Evolutionary conservation across 371 early-diverging fungal genomes (phyloP).

Genomic region (Dentiscutata heterogama): DNA sequence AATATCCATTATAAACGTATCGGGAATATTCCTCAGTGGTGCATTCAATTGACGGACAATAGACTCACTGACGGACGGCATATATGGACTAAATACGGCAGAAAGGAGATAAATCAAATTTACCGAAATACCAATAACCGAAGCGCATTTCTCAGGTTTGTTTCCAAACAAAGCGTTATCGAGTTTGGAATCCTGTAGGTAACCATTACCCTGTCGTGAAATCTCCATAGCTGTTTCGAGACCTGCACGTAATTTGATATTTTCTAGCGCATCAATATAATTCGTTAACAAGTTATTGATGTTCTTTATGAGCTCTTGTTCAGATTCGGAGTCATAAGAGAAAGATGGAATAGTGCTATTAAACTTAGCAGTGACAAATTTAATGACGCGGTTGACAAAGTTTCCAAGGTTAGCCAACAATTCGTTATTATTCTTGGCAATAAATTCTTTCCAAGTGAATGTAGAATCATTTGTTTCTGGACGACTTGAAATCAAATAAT

Average conservation of each 20-base stretch:
- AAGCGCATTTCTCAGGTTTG: conserved; percentile 83
- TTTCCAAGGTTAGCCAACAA: conserved; percentile 99
- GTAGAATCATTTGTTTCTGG: conserved; percentile 98
- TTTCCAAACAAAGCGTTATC: conserved; percentile 88
- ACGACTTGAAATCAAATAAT: conserved; percentile 96
- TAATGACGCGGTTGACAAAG: conserved; percentile 98
- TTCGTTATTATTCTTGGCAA: conserved; percentile 95
- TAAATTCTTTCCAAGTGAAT: conserved; percentile 97
- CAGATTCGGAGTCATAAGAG: conserved; percentile 63
- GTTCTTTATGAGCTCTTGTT: conserved; percentile 78
- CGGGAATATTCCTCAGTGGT: conserved; percentile 80
- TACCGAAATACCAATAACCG: conserved; percentile 84
- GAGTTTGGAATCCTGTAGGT: conserved; percentile 93
- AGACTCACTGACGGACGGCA: conserved; percentile 87
- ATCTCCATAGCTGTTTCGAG: conserved; percentile 93
- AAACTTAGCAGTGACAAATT: conserved; percentile 92
- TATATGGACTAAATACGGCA: conserved; percentile 92
- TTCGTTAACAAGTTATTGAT: conserved; percentile 82
- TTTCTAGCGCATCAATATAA: conserved; percentile 87
- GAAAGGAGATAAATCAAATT: conserved; percentile 93
- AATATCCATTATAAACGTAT: conserved; percentile 77
- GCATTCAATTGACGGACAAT: conserved; percentile 87
- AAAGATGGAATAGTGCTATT: conserved; percentile 80
- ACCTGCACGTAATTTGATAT: conserved; percentile 88
- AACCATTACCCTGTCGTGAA: conserved; percentile 94